These are phyloP conservation scores for Populus hybrid DNA, from an alignment of 441 rosid genomes.

Conservation along the genomic window DNA sequence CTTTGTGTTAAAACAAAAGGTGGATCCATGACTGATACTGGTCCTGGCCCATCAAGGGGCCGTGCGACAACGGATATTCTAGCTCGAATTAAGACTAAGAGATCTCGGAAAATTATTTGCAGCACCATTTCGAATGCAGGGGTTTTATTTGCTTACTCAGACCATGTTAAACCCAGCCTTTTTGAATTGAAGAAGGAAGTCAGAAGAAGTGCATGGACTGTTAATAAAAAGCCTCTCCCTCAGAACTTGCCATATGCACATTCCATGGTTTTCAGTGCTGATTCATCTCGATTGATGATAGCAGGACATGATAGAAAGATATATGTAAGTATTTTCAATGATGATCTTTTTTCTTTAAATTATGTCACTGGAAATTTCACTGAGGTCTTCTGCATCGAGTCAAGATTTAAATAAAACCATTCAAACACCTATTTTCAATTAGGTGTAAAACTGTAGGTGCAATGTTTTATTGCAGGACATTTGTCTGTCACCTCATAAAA, in stretches of 20 bases:
- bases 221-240: slow-evolving; percentile 66
- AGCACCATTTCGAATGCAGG: no score
- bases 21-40: no score
- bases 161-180: no score
- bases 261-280: slow-evolving; percentile 79
- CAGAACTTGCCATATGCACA: slow-evolving; percentile 61
- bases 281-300: slow-evolving; percentile 63
- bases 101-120: no score
- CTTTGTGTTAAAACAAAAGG: no score
- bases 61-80: no score
- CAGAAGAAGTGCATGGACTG: slow-evolving; percentile 51
- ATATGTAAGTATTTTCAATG: slow-evolving; percentile 43
- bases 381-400: not conserved
- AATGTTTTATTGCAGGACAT: not conserved
- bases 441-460: not conserved
- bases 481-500: not conserved
- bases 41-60: no score
- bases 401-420: not conserved
- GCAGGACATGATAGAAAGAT: slow-evolving; percentile 84
- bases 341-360: not conserved
- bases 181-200: no score
- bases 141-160: no score
- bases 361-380: not conserved
- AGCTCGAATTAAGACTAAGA: no score
- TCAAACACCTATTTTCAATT: not conserved